Base-by-base conservation (phyloP, 768 basidiomycete genomes). In the Leccinum incarnatum region DNA sequence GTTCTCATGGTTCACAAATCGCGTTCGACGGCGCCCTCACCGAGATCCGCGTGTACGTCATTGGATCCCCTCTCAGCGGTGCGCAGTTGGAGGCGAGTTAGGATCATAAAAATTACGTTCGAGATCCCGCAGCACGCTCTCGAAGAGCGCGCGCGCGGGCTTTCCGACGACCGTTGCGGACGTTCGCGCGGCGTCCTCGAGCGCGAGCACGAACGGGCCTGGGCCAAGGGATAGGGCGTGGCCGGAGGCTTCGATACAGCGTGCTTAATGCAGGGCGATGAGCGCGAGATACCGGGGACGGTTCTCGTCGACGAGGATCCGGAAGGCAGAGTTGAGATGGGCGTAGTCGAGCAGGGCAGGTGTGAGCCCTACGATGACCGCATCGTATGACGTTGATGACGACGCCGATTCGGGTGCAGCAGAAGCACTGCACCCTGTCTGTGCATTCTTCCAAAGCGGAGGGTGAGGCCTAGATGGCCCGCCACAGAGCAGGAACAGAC, bases 361-460 rank as follows among this genome's bases (percentile, higher is more conserved):
- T 0, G 85, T 79, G 17, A 88, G 77, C 5, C 87, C 87, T n/a
- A 90, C 70, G n/a, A 89, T 79, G 27, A 89, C 87, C 0, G 81
- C 76, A 62, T 90, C 86, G 63, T 80, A 80, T 4, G 63, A 25
- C 1, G 27, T 11, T 15, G 53, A 51, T 9, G 51, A 23, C 12
- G 51, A 32, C 3, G 32, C 6, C 9, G 32, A 51, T 14, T 48
- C 14, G 23, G 47, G 12, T 15, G 15, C 19, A 14, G 7, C 23
- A 47, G 23, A 12, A 17, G n/a, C 2, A 21, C 50, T 6, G 15
- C 27, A 53, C 7, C 36, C 3, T 50, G 17, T 61, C 62, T 1
- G 64, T 58, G 53, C 80, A 76, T 62, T 82, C 84, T 34, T 77
- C 67, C 47, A 69, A 66, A 3, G 83, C 79, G 6, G 82, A 80